Evolutionary conservation across 306 rosid species (phyloP).

Genomic region (Clitoria ternatea): DNA sequence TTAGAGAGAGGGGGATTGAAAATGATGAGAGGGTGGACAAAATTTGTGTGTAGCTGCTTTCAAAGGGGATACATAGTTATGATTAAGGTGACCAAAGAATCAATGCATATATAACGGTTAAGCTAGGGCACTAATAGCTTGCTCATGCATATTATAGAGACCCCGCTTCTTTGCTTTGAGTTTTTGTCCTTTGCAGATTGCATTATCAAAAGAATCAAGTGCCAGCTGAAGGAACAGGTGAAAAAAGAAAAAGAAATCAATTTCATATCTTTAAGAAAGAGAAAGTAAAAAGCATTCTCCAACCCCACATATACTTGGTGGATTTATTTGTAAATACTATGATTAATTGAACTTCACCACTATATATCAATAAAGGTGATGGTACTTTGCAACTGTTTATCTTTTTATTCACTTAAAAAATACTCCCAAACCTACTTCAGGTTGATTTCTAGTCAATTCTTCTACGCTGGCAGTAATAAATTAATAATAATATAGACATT

Average conservation of each 20-base stretch:
- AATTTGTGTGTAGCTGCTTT: neutral
- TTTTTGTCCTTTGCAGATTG: conserved; percentile 5
- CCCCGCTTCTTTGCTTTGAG: conserved; percentile 37
- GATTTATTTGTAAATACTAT: neutral
- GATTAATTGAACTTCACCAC: conserved; percentile 15
- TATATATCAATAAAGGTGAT: neutral
- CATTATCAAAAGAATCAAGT: conserved; percentile 32
- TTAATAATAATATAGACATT: neutral
- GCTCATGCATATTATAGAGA: no score
- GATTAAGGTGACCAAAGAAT: conserved; percentile 1
- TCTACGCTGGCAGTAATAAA: neutral
- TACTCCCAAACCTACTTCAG: neutral
- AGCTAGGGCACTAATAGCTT: neutral
- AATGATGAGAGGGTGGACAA: neutral
- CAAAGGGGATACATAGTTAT: neutral
- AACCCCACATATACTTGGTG: conserved; percentile 21
- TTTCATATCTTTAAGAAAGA: conserved; percentile 20
- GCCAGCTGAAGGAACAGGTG: neutral
- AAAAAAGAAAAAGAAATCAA: neutral
- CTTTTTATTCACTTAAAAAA: neutral
- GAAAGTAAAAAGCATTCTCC: conserved; percentile 15
- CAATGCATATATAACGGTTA: neutral
- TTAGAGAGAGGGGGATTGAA: neutral
- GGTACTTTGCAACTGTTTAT: neutral
- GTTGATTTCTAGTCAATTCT: conserved; percentile 18